A percentile compares a stretch with the other conserved stretches of the same genome.
phyloP scores from a whole-genome alignment of 345 rosid genomes.

The Citrus trifoliata region DNA sequence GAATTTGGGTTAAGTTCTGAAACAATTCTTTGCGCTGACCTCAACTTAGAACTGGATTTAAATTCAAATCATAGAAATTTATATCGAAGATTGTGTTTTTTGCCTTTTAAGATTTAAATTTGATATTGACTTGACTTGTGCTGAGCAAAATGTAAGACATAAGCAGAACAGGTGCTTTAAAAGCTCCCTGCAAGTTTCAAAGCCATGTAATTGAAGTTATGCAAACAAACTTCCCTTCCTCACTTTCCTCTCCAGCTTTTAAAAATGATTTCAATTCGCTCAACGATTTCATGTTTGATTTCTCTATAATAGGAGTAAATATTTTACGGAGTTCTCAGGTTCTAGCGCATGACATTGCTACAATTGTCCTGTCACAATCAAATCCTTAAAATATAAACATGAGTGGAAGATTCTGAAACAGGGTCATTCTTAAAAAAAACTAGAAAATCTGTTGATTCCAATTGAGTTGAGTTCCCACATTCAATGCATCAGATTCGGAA shows the following conservation, averaged over 20 bases:
- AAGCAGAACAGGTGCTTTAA: not conserved
- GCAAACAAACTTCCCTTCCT: not conserved
- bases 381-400: not conserved
- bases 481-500: conserved; percentile 36
- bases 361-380: not conserved
- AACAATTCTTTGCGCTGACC: no score
- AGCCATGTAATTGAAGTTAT: not conserved
- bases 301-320: no score
- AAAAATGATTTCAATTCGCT: no score
- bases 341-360: not conserved
- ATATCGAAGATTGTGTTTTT: no score
- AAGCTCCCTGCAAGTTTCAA: not conserved
- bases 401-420: conserved; percentile 6
- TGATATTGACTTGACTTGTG: no score
- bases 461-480: conserved; percentile 13
- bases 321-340: not conserved
- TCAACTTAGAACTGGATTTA: no score
- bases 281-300: no score
- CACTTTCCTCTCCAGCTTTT: no score
- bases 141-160: no score
- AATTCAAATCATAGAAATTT: no score
- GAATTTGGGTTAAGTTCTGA: no score
- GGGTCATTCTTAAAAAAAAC: not conserved
- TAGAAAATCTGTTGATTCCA: conserved; percentile 9
- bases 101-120: no score